phyloP scores from a whole-genome alignment of 257 asterid species.

The Jasminum sambac region DNA sequence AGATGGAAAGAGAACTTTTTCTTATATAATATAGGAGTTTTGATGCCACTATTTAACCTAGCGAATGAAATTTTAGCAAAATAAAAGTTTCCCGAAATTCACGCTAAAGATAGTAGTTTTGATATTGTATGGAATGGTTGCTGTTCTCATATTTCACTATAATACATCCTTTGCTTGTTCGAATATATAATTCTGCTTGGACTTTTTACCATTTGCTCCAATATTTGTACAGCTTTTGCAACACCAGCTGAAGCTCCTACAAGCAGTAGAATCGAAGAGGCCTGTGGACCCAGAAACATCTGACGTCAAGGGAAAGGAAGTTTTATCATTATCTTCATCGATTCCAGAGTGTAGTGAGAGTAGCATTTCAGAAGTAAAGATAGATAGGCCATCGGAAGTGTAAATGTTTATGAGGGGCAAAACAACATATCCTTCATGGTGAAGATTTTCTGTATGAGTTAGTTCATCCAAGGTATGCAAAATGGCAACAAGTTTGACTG shows the following conservation, averaged over 20 bases:
- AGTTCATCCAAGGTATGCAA: neutral
- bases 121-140: neutral
- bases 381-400: constrained; percentile 24
- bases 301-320: constrained; percentile 57
- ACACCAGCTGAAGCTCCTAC: constrained; percentile 54
- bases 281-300: constrained; percentile 32
- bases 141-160: neutral
- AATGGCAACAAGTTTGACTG: neutral
- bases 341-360: constrained; percentile 33
- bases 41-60: too few species aligned
- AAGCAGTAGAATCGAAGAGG: constrained; percentile 35
- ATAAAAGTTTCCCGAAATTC: too few species aligned
- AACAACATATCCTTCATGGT: constrained; percentile 6
- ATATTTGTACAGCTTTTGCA: constrained; percentile 53
- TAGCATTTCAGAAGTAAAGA: constrained; percentile 18
- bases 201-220: neutral
- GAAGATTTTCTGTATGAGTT: neutral
- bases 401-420: constrained; percentile 13
- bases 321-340: constrained; percentile 43
- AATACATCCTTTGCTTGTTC: neutral
- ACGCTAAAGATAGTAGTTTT: too few species aligned
- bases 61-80: too few species aligned
- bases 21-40: too few species aligned
- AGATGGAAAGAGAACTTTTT: too few species aligned
- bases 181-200: neutral